phyloP scores from a whole-genome alignment of 306 rosid genomes.

The Ormosia emarginata region DNA sequence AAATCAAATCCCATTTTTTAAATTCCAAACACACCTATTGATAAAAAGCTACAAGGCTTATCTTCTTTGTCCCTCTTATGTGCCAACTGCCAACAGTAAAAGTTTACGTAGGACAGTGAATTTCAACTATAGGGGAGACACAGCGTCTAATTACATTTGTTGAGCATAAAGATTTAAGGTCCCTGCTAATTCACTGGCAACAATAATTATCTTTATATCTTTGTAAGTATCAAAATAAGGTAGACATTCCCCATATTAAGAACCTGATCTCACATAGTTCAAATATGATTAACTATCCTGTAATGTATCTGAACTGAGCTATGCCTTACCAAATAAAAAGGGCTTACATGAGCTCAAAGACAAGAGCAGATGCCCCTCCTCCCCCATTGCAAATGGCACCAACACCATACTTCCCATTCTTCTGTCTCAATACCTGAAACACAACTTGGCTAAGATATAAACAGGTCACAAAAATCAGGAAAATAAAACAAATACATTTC shows the following conservation, averaged over 20 bases:
- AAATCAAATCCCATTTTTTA: no score
- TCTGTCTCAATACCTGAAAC: constrained; percentile 74
- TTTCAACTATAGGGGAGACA: background rate
- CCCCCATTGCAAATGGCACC: constrained; percentile 90
- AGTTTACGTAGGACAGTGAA: background rate
- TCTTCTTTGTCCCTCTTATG: background rate
- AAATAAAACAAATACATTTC: background rate
- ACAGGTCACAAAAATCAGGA: background rate
- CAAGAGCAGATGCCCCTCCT: constrained; percentile 97
- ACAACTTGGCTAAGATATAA: constrained; percentile 23
- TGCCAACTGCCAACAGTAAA: background rate
- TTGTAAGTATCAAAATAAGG: background rate
- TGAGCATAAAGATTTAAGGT: background rate
- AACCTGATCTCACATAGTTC: background rate
- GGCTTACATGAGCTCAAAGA: constrained; percentile 76
- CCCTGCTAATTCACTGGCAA: background rate
- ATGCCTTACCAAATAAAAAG: constrained; percentile 11
- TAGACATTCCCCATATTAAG: background rate
- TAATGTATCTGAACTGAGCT: background rate
- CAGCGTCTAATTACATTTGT: background rate
- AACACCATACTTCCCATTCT: constrained; percentile 81
- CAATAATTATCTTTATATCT: background rate
- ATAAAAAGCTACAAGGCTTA: background rate
- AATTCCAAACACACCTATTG: background rate
- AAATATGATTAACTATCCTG: background rate